Evolutionary conservation across 2,329 filamentous ascomycete genomes (phyloP), one percentile per base, ranked within the genome.

Genomic region (Cladosporium oxysporum): DNA sequence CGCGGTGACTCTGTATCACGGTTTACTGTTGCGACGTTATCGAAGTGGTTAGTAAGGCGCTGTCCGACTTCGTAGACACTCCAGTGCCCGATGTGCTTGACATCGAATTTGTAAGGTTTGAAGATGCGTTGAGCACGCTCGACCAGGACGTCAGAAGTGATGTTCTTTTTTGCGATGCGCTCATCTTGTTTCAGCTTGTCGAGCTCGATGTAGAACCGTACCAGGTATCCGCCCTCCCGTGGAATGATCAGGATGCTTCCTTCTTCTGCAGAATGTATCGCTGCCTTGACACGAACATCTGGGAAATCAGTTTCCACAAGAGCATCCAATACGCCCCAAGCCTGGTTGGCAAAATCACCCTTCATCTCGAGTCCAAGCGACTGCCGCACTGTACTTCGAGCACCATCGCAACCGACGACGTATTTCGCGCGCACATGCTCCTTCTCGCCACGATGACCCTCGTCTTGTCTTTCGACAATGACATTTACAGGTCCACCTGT

Each of bases 171-270:
- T 69, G 90, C 86, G 5, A 86, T 80, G 60, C 83, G 81, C 55
- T 57, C 79, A 72, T 79, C 80, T 67, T 70, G 81, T 76, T 76
- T 83, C 77, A 72, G 68, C 67, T 77, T 76, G 62, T 76, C 75
- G 44, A 78, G 71, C 62, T 75, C 73, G 62, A 78, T 77, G 66
- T 78, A 78, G 59, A 77, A 74, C 12, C 76, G 66, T 10, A 71
- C 72, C 1, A 78, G 66, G 33, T 75, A 75, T 16, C 73, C 73
- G 31, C 74, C 74, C 63, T 78, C 76, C 41, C 76, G 67, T 0
- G 91, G 91, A 66, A 94, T 93, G 5, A 93, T 88, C 87, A 93
- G 91, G 73, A 93, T 88, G 21, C 90, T 92, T 1, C 91, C 90
- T 66, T 89, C 82, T 55, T 87, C 83, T 78, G 75, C 72, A 3